Conservation (phyloP, 2,329 filamentous ascomycete species). For the Exophiala calicioides region DNA sequence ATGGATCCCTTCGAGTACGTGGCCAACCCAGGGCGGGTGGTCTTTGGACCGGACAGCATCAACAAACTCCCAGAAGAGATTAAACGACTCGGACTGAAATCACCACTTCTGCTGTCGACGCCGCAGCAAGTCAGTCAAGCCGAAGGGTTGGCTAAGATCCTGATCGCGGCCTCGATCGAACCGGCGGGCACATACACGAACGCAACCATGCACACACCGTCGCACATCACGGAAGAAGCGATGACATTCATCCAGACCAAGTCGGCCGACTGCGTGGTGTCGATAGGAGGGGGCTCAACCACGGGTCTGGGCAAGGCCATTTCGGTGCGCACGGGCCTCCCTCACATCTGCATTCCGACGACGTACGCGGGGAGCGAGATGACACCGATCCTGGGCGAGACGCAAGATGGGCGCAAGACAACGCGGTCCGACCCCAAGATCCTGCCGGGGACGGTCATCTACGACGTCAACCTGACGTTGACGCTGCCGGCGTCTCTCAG, state of each 20-base stretch:
- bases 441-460: slow-evolving; percentile 62
- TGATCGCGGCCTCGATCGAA: slow-evolving; percentile 41
- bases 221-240: slow-evolving; percentile 58
- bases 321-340: slow-evolving; percentile 54
- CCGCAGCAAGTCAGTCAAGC: slow-evolving; percentile 53
- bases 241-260: slow-evolving; percentile 48
- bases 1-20: slow-evolving; percentile 61
- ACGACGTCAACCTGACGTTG: slow-evolving; percentile 65
- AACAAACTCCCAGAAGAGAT: slow-evolving; percentile 49
- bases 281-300: slow-evolving; percentile 64
- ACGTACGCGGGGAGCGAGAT: slow-evolving; percentile 65
- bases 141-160: slow-evolving; percentile 46
- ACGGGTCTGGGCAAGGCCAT: slow-evolving; percentile 64
- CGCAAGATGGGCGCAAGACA: slow-evolving; percentile 58
- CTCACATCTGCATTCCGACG: slow-evolving; percentile 63
- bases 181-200: slow-evolving; percentile 56
- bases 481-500: slow-evolving; percentile 56
- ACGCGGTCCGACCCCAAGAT: slow-evolving; percentile 61
- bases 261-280: slow-evolving; percentile 58
- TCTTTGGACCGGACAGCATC: slow-evolving; percentile 59
- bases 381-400: slow-evolving; percentile 66
- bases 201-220: slow-evolving; percentile 65
- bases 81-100: slow-evolving; percentile 48
- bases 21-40: slow-evolving; percentile 54
- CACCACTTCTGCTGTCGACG: slow-evolving; percentile 59